A percentile compares a stretch with the other conserved stretches of the same genome.
Conservation (phyloP, 2,329 filamentous ascomycete genomes). For the Furcasterigmium furcatum region DNA sequence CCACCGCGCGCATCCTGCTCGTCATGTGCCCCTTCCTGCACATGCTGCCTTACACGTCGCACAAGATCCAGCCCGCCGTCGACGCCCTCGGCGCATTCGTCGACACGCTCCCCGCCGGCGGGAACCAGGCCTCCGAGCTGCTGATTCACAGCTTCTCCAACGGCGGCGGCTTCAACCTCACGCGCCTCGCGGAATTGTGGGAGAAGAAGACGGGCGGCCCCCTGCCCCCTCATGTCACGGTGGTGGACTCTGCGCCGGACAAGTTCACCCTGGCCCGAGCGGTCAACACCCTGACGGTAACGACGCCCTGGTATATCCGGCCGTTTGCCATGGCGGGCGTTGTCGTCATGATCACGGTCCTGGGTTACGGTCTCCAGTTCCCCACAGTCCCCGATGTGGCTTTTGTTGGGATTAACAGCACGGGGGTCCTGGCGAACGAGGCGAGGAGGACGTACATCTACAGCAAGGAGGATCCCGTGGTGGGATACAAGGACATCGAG, state of each 20-base stretch:
- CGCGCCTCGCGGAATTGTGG: slow-evolving; percentile 31
- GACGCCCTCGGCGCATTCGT: slow-evolving; percentile 30
- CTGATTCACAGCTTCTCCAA: slow-evolving; percentile 52
- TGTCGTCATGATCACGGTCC: slow-evolving; percentile 26
- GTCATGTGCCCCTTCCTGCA: slow-evolving; percentile 36
- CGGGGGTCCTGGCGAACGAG: slow-evolving; percentile 28
- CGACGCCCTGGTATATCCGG: slow-evolving; percentile 26
- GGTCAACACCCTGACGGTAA: slow-evolving; percentile 34
- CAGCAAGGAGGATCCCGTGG: slow-evolving; percentile 42
- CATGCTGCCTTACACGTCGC: slow-evolving; percentile 25
- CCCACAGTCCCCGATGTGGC: slow-evolving; percentile 26
- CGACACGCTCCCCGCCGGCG: slow-evolving; percentile 13
- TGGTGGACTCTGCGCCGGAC: slow-evolving; percentile 48
- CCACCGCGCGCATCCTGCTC: slow-evolving; percentile 41
- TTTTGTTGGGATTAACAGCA: slow-evolving; percentile 32
- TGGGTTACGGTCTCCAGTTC: slow-evolving; percentile 23
- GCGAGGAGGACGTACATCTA: slow-evolving; percentile 49
- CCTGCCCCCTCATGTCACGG: slow-evolving; percentile 37
- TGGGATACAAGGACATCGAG: slow-evolving; percentile 44
- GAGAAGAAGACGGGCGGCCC: slow-evolving; percentile 16
- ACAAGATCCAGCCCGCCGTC: slow-evolving; percentile 33
- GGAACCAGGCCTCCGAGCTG: slow-evolving; percentile 23
- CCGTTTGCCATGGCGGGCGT: slow-evolving; percentile 29
- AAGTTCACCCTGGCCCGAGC: slow-evolving; percentile 33
- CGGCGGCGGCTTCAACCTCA: slow-evolving; percentile 41